A percentile compares a stretch with the other conserved stretches of the same genome.
phyloP scores from a whole-genome alignment of 148 eudicot species.

The Beta vulgaris region DNA sequence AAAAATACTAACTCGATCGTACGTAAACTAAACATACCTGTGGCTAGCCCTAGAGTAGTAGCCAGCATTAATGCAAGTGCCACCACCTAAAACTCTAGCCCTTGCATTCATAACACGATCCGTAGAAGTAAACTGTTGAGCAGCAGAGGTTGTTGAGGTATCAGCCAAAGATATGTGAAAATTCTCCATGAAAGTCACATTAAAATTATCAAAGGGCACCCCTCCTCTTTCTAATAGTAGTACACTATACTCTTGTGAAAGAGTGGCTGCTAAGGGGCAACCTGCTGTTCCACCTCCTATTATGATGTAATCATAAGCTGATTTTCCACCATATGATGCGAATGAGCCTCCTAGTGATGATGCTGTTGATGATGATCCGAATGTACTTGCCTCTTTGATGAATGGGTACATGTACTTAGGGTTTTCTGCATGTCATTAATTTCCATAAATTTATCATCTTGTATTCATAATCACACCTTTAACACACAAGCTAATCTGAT shows the following conservation, averaged over 20 bases:
- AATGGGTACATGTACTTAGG: constrained; percentile 40
- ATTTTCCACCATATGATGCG: constrained; percentile 4
- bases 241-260: constrained; percentile 65
- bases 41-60: constrained; percentile 84
- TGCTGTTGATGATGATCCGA: constrained; percentile 15
- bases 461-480: neutral
- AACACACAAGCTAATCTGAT: too few relatives aligned
- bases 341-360: neutral
- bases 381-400: constrained; percentile 50
- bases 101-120: constrained; percentile 86
- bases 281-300: constrained; percentile 98
- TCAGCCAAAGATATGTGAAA: constrained; percentile 74
- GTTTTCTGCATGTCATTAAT: neutral
- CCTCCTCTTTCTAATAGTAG: constrained; percentile 85
- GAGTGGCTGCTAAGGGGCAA: constrained; percentile 78
- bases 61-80: constrained; percentile 82
- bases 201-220: constrained; percentile 63
- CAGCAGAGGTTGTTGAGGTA: constrained; percentile 58
- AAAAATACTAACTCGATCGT: too few relatives aligned
- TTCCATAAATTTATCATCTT: neutral
- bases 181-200: constrained; percentile 58
- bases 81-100: constrained; percentile 89
- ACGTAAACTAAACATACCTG: constrained; percentile 42
- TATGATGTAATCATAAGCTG: constrained; percentile 66
- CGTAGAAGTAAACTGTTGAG: constrained; percentile 70